Percentiles rank a stretch among this genome's conserved stretches.
phyloP scores from a whole-genome alignment of 2,329 filamentous ascomycete species.

The Ambrosiella xylebori region DNA sequence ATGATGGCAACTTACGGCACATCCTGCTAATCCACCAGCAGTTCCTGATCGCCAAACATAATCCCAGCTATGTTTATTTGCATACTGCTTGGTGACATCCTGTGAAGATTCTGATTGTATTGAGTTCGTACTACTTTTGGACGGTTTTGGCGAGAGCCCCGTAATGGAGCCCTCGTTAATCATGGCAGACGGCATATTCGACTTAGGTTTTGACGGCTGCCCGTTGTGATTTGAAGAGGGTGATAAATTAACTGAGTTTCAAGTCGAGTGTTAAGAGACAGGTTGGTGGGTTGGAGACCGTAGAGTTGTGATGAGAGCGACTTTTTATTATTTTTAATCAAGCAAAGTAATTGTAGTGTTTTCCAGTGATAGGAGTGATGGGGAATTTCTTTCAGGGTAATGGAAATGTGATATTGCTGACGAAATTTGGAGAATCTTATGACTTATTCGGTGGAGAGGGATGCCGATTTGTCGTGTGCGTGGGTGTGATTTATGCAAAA shows the following conservation, averaged over 20 bases:
- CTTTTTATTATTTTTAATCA: background rate
- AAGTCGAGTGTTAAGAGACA: background rate
- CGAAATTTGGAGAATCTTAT: too few species aligned
- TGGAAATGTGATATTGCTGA: too few species aligned
- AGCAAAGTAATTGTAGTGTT: background rate
- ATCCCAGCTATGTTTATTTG: conserved; percentile 50
- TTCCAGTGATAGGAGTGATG: background rate
- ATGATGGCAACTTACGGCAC: conserved; percentile 46
- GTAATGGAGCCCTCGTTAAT: conserved; percentile 8
- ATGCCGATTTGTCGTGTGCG: background rate
- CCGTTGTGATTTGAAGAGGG: background rate
- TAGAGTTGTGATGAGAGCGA: background rate
- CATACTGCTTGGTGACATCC: conserved; percentile 24
- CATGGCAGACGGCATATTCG: conserved; percentile 6
- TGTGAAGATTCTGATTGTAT: conserved; percentile 25
- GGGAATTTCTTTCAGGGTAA: too few species aligned
- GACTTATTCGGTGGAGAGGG: too few species aligned
- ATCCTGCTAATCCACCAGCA: conserved; percentile 80
- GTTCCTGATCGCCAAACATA: conserved; percentile 72
- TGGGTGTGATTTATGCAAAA: background rate
- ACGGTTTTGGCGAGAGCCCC: conserved; percentile 5
- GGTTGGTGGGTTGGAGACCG: background rate
- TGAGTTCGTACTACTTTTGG: too few species aligned
- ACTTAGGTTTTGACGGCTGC: background rate
- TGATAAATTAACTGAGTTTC: background rate